Percentiles rank a stretch among this genome's conserved stretches.
Evolutionary conservation across 257 asterid genomes (phyloP).

Genomic region (Jacaranda copaia): DNA sequence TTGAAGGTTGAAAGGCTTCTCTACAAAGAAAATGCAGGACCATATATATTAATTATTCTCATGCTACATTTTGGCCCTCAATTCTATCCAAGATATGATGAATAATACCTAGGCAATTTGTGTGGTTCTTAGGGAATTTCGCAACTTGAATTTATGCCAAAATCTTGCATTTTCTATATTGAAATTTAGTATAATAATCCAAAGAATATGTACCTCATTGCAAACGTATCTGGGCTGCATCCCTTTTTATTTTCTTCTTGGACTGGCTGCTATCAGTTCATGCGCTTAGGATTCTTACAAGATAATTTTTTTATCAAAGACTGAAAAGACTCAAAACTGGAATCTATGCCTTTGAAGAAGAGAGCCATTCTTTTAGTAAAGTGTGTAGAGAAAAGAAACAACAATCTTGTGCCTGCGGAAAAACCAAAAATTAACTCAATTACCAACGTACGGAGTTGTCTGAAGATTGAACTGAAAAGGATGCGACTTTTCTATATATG

Average conservation of each 20-base stretch:
- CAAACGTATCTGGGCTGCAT: constrained; percentile 21
- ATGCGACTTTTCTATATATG: background rate
- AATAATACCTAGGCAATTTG: constrained; percentile 20
- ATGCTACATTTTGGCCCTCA: constrained; percentile 5
- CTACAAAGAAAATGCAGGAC: background rate
- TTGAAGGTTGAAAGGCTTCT: constrained; percentile 3
- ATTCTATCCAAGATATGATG: background rate
- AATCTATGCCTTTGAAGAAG: constrained; percentile 38
- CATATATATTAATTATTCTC: background rate
- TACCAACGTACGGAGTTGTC: constrained; percentile 2
- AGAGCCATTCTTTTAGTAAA: constrained; percentile 24
- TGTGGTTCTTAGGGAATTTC: constrained; percentile 3
- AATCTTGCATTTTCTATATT: background rate
- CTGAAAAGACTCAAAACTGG: background rate
- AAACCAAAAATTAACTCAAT: background rate
- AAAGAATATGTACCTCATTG: constrained; percentile 18
- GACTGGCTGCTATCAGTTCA: constrained; percentile 14
- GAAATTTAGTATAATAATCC: background rate
- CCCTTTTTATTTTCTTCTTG: background rate
- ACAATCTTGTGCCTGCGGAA: background rate
- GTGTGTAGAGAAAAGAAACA: constrained; percentile 9
- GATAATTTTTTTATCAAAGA: background rate
- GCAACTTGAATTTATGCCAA: constrained; percentile 24
- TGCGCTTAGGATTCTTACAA: constrained; percentile 39
- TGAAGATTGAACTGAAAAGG: constrained; percentile 3